Evolutionary conservation across 2,329 filamentous ascomycete species (phyloP), one percentile per base, ranked within the genome.

Genomic region (Graphilbum fragrans): DNA sequence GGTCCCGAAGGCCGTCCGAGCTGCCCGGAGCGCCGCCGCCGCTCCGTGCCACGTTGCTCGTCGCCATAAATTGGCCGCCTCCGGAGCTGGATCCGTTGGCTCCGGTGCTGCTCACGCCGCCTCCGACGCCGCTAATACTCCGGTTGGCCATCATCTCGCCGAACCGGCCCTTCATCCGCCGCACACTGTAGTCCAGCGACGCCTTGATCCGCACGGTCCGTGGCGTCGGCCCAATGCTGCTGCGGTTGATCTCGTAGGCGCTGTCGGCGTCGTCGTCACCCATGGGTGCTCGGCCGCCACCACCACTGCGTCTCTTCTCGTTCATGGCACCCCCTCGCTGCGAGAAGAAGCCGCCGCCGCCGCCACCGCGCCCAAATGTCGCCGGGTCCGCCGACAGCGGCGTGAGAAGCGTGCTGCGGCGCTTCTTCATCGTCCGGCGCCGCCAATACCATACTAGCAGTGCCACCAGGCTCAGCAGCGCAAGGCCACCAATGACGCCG

Each of bases 391-490:
- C 48, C 18, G 63, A 65, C 10, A 72, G 54, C 1, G 69, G 67
- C 3, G 70, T 72, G 22, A 72, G 56, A 4, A 71, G 57, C 1
- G 66, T 69, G 53, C 63, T 70, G 42, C 65, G 62, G 31, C 66
- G 62, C 50, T 59, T 64, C 49, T 59, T 58, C 36, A 59, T 49
- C 39, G 54, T 46, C 35, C 62, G 61, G 47, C 67, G 67, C 38
- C 64, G 58, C 61, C 64, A 65, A 47, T 70, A 61, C 70, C 70
- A 77, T 10, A 72, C 48, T 3, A 73, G 46, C 33, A 75, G 62
- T 0, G 58, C 63, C 19, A 72, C 49, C 16, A 75, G 44, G 4
- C 62, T 61, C 29, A 69, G 47, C n/a, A 63, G 56, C 1, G 66
- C 63, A 2, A 72, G 52, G 4, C 65, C 65, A 22, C 71, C 72